phyloP scores from a whole-genome alignment of 495 filamentous ascomycete species.

The Xylaria bambusicola region DNA sequence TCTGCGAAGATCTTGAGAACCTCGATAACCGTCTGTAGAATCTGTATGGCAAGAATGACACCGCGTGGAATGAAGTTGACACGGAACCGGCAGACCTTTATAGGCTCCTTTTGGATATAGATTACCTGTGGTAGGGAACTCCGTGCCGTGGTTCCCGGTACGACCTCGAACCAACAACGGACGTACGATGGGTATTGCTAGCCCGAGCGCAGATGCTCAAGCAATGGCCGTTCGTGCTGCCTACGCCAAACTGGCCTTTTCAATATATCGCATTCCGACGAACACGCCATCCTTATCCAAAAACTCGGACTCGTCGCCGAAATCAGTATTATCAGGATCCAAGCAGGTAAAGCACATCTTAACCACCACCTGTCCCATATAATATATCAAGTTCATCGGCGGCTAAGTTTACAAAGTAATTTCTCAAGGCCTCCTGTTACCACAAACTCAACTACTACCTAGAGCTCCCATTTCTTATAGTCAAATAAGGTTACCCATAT shows the following conservation, averaged over 20 bases:
- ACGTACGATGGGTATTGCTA: too few species aligned
- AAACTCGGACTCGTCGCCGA: constrained; percentile 50
- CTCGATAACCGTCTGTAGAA: too few species aligned
- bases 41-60: too few species aligned
- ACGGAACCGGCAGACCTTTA: too few species aligned
- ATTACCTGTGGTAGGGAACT: too few species aligned
- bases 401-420: constrained; percentile 42
- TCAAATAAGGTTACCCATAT: neutral
- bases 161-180: too few species aligned
- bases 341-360: constrained; percentile 58
- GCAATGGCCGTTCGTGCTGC: too few species aligned
- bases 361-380: constrained; percentile 51
- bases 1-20: too few species aligned
- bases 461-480: neutral
- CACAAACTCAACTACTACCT: neutral
- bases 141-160: too few species aligned
- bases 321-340: constrained; percentile 48
- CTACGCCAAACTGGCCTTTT: constrained; percentile 34
- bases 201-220: too few species aligned
- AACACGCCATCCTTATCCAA: constrained; percentile 52
- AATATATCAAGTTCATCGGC: constrained; percentile 35
- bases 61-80: too few species aligned
- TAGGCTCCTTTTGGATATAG: too few species aligned
- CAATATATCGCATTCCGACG: constrained; percentile 53
- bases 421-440: neutral